These are phyloP conservation scores for Cinnamomum chago DNA, from an alignment of 164 flowering plant genomes.

Conservation along the genomic window DNA sequence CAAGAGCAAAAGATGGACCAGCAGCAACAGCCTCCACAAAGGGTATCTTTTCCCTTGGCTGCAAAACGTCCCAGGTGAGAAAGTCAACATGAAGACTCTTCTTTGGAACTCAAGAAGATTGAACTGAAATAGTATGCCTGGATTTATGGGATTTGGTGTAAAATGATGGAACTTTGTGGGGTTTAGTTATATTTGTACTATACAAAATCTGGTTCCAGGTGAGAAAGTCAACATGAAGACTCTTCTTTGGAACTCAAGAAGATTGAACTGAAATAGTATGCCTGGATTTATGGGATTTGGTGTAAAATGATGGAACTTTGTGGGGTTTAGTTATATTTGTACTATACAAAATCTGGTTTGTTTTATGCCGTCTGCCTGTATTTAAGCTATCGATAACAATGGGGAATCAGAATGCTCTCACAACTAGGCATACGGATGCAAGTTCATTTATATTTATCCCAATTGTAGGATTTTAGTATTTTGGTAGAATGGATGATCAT, in stretches of 20 bases:
- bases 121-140: not conserved
- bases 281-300: not conserved
- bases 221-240: not conserved
- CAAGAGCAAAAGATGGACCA: slow-evolving; percentile 50
- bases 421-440: too few relatives aligned
- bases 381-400: not conserved
- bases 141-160: not conserved
- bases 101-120: not conserved
- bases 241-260: not conserved
- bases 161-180: not conserved
- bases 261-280: not conserved
- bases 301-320: not conserved
- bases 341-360: not conserved
- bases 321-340: not conserved
- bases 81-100: not conserved
- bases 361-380: not conserved
- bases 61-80: slow-evolving; percentile 46
- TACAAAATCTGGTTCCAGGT: slow-evolving; percentile 33
- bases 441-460: too few relatives aligned
- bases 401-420: too few relatives aligned
- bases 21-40: slow-evolving; percentile 46
- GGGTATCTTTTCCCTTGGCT: slow-evolving; percentile 77
- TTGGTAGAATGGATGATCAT: too few relatives aligned
- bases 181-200: not conserved
- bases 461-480: too few relatives aligned